A percentile compares a stretch with the other conserved stretches of the same genome.
These are phyloP conservation scores for Podospora didyma DNA, from an alignment of 495 filamentous ascomycete genomes.

Conservation along the genomic window DNA sequence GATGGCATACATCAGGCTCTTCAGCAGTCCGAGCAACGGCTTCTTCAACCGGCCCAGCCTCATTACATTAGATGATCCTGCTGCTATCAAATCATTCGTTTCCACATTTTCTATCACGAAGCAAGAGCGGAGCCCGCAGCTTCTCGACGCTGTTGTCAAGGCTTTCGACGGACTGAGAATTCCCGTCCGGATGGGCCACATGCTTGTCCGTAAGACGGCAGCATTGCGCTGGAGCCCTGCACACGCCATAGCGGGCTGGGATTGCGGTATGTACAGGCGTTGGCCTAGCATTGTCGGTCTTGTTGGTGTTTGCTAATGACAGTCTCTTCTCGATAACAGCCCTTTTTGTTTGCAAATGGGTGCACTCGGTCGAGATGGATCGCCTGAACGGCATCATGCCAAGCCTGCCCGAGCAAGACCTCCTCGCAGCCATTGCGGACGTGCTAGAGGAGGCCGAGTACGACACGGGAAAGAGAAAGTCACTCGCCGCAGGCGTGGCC, in stretches of 20 bases:
- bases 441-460: conserved; percentile 1
- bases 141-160: background rate
- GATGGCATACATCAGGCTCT: background rate
- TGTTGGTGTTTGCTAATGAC: background rate
- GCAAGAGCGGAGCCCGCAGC: background rate
- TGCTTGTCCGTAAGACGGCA: background rate
- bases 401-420: background rate
- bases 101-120: background rate
- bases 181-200: background rate
- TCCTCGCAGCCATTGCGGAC: background rate
- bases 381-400: background rate
- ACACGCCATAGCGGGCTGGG: background rate
- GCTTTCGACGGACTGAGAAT: background rate
- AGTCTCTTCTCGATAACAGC: background rate
- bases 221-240: background rate
- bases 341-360: background rate
- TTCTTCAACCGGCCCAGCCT: background rate
- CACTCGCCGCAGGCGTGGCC: background rate
- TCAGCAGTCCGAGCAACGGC: background rate
- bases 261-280: background rate
- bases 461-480: background rate
- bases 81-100: background rate
- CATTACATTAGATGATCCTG: background rate
- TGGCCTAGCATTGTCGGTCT: too few relatives aligned
- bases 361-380: conserved; percentile 4